Evolutionary conservation across 2,329 filamentous ascomycete genomes (phyloP), one percentile per base, ranked within the genome.

Genomic region (Fusarium drepaniforme): DNA sequence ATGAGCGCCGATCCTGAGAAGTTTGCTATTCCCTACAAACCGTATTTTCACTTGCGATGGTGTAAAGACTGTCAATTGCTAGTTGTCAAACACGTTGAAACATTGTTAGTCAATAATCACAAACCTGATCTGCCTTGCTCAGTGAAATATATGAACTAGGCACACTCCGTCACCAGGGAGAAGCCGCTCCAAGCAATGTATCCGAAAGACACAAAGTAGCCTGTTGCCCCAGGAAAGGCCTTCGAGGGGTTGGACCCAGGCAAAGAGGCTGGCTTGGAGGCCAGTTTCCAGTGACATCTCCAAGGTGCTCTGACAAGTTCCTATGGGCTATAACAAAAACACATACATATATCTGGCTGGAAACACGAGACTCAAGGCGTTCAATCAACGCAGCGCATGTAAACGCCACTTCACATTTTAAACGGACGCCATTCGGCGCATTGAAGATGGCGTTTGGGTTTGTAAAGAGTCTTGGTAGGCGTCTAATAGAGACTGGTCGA

Each of bases 121-220:
- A 68, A 40, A 64, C 71, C 71, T 74, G 15, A 74, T 74, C 33
- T 74, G 60, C 46, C 94, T 94, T 84, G 97, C 97, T 79, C 93
- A 88, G 73, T 97, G 92, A 80, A 23, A 46, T 23, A 95, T 94
- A 95, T 84, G 97, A 90, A 25, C 96, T 95, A 0, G 95, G 95
- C 64, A 92, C 85, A 93, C 79, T 98, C 93, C 44, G 88, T 84
- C 92, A 80, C 95, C 88, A 38, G 97, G 97, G 18, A 94, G 94
- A 58, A 96, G 91, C 82, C 97, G 94, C 56, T 90, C 90, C 57
- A 98, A 11, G 95, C 95, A 60, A 98, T 92, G 11, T 93, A 96
- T 83, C 98, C 95, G 0, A 95, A 97, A 1, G 95, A 94, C 86
- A 98, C 90, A 89, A 98, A 95, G 85, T 97, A 98, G 83, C 98